These are phyloP conservation scores for Acer yangbiense DNA, from an alignment of 345 rosid genomes.

Conservation along the genomic window DNA sequence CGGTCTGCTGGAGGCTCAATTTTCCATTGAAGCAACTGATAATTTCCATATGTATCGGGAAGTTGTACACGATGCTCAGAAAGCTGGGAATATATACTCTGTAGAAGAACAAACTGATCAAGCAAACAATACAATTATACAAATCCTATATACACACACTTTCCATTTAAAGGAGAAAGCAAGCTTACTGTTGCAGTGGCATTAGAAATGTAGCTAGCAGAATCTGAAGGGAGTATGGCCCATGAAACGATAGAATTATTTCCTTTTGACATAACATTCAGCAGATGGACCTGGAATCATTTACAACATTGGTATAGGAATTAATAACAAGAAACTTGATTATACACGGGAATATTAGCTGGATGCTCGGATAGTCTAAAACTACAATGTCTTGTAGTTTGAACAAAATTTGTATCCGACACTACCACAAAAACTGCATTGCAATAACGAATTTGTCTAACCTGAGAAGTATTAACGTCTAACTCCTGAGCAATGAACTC, in stretches of 20 bases:
- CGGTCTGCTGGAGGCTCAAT: slow-evolving; percentile 48
- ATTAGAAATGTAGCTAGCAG: slow-evolving; percentile 55
- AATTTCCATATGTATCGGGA: slow-evolving; percentile 67
- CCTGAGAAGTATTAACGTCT: slow-evolving; percentile 62
- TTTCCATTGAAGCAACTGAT: slow-evolving; percentile 62
- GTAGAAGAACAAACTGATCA: slow-evolving; percentile 25
- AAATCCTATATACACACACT: neutral
- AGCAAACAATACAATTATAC: slow-evolving; percentile 17
- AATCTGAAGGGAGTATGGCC: slow-evolving; percentile 59
- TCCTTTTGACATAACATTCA: slow-evolving; percentile 59
- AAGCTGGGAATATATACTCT: slow-evolving; percentile 68
- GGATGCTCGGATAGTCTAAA: neutral
- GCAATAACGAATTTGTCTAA: slow-evolving; percentile 25
- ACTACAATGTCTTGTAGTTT: slow-evolving; percentile 5
- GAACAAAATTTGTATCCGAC: neutral
- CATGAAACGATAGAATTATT: slow-evolving; percentile 55
- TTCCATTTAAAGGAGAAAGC: neutral
- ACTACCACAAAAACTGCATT: slow-evolving; percentile 15
- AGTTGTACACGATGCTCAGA: slow-evolving; percentile 64
- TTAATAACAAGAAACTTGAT: neutral
- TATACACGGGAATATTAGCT: slow-evolving; percentile 8
- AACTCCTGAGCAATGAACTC: slow-evolving; percentile 57
- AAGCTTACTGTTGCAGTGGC: slow-evolving; percentile 59
- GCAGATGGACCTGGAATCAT: slow-evolving; percentile 61
- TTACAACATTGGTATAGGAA: neutral